Base-by-base conservation (phyloP, 208 protist genomes). In the Porcisia deanei region DNA sequence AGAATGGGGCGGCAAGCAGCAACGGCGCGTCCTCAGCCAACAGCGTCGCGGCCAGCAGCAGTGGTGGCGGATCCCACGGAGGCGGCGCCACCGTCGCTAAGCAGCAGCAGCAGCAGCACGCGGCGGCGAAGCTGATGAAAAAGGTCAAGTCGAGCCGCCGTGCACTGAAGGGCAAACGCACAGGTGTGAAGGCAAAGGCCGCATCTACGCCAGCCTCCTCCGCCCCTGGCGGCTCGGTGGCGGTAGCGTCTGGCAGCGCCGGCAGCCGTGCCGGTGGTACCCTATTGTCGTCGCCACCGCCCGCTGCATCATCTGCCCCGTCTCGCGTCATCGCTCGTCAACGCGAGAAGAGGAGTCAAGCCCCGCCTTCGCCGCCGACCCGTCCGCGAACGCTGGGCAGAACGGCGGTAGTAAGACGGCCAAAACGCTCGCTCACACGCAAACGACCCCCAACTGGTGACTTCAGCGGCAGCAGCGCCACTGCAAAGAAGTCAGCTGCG, bases 91-190 rank as follows among this genome's bases (percentile, higher is more conserved):
- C 34, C 54, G 34, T 34, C 54, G 8, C 30, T 45, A 67, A 52
- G 67, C 47, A 71, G 71, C 71, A 47, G 71, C 65, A 68, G 59
- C 70, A 9, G 65, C 64, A 22, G 39, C 10, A 63, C 73, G 12
- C 60, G 43, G 59, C 54, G 66, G 59, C 37, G 64, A 74, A 73
- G 66, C 53, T 63, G 59, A 63, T 6, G 8, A 76, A 63, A 57
- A 85, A 80, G 52, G 64, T 37, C 25, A 73, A 80, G 52, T 30
- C 37, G 20, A 53, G 39, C 25, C 53, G 70, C 18, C 72, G 73
- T 41, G 8, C 45, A 60, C 59, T 61, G 55, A 82, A 85, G 76
- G 68, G 61, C 47, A 85, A 75, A 54, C 73, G 60, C 47, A 16
- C 53, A 45, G 54, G 57, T 1, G 41, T 20, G 18, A 34, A 45